A percentile compares a stretch with the other conserved stretches of the same genome.
phyloP scores from a whole-genome alignment of 768 basidiomycete species.

The Ramaria rubella region DNA sequence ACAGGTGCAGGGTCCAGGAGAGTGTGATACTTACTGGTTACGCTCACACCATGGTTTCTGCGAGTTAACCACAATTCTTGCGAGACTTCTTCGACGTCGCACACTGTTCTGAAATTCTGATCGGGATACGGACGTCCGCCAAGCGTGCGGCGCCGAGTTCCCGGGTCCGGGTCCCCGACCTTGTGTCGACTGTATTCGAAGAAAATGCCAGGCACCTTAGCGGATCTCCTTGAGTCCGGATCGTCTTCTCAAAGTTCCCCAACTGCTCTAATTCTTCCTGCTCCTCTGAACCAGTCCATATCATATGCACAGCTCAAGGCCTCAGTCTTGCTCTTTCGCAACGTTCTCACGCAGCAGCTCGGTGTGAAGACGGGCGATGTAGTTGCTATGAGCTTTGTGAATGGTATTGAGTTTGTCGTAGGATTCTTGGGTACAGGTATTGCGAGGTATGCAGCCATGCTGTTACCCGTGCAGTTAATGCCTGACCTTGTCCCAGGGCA shows the following conservation, averaged over 20 bases:
- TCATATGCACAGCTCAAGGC: constrained; percentile 13
- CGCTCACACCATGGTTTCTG: too few relatives aligned
- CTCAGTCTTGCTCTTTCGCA: constrained; percentile 12
- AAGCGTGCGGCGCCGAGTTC: background rate
- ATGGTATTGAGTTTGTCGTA: constrained; percentile 19
- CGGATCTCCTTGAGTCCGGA: background rate
- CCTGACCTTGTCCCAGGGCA: constrained; percentile 15
- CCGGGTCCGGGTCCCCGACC: background rate
- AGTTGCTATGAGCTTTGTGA: constrained; percentile 17
- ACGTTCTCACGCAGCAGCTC: constrained; percentile 11
- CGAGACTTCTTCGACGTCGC: too few relatives aligned
- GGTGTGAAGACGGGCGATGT: constrained; percentile 18
- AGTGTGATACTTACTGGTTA: too few relatives aligned
- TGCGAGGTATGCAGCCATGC: constrained; percentile 12
- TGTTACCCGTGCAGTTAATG: background rate
- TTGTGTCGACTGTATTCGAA: background rate
- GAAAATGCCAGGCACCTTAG: background rate
- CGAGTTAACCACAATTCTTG: too few relatives aligned
- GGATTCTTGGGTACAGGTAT: constrained; percentile 19
- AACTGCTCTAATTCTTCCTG: constrained; percentile 8
- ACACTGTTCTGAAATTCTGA: too few relatives aligned
- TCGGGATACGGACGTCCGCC: too few relatives aligned
- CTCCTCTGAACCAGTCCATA: constrained; percentile 2
- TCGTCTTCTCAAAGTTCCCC: background rate
- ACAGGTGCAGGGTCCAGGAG: too few relatives aligned